Evolutionary conservation across 495 filamentous ascomycete genomes (phyloP), one percentile per base, ranked within the genome.

Genomic region (Lasiosphaeris hirsuta): DNA sequence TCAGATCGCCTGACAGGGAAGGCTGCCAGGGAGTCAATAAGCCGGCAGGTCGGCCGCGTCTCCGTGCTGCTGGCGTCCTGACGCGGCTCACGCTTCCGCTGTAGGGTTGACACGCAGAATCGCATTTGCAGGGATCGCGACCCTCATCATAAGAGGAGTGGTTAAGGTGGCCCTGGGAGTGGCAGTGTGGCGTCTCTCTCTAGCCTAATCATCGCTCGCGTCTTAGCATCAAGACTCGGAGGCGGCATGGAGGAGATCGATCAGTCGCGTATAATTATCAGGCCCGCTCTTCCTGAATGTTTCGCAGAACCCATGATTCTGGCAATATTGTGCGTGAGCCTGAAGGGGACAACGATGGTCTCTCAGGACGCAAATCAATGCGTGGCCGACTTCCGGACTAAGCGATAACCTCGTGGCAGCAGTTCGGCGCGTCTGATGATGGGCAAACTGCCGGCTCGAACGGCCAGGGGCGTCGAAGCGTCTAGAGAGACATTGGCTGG

Each of bases 231-330:
- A 11, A 34, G 33, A n/a, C 19, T 34, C 35, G 46, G 49, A 50
- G 38, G 60, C 63, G 54, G 53, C 61, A 60, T 62, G 14, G 51
- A 23, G 65, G 15, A 50, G 63, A 68, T 68, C 66, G 63, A 68
- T 68, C 66, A 56, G 58, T 63, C 66, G 60, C 60, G 62, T 59
- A 63, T 56, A 62, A 54, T 58, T 59, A 38, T 53, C 23, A 39
- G 37, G 23, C 46, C 9, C 7, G 52, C 3, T 13, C 52, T 57
- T 60, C 47, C 63, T 43, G 45, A 47, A 17, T 53, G 58, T 58
- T 54, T 60, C 44, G 44, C 35, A 55, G 60, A 54, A 55, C 50
- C 34, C 30, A 47, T 41, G 8, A 35, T 33, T 15, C 14, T 13
- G 18, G n/a, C 44, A 54, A 51, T 14, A 7, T 3, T 8, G 49